Percentiles rank a stretch among this genome's conserved stretches.
Conservation (phyloP, 208 protist genomes). For the Strigomonas galati region DNA sequence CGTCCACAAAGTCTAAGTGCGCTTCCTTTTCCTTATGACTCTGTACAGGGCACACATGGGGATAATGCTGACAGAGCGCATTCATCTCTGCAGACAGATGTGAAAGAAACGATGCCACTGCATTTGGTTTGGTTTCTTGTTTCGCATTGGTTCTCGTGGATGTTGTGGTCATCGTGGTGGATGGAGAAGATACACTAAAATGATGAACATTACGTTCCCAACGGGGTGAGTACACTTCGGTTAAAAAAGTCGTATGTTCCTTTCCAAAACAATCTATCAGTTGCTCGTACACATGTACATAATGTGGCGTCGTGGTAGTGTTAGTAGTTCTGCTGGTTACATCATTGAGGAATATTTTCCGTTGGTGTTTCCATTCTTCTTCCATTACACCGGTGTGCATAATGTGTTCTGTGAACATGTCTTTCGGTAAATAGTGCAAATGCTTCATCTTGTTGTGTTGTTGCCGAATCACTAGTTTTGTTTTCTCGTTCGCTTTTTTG, state of each 20-base stretch:
- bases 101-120: background rate
- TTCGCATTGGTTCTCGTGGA: too few relatives aligned
- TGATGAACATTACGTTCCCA: background rate
- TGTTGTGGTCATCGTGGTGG: too few relatives aligned
- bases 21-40: too few relatives aligned
- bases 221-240: background rate
- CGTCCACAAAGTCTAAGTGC: background rate
- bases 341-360: background rate
- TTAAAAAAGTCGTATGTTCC: background rate
- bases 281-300: background rate
- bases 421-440: background rate
- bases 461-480: background rate
- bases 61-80: background rate
- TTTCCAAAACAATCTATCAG: background rate
- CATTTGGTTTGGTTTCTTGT: too few relatives aligned
- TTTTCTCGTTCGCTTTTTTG: background rate
- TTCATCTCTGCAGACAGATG: background rate
- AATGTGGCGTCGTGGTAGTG: too few relatives aligned
- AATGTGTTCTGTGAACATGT: background rate
- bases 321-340: too few relatives aligned
- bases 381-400: background rate
- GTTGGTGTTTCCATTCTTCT: background rate
- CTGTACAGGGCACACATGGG: too few relatives aligned
- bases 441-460: background rate
- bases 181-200: background rate